These are phyloP conservation scores for Stellera chamaejasme DNA, from an alignment of 345 rosid genomes.

Conservation along the genomic window DNA sequence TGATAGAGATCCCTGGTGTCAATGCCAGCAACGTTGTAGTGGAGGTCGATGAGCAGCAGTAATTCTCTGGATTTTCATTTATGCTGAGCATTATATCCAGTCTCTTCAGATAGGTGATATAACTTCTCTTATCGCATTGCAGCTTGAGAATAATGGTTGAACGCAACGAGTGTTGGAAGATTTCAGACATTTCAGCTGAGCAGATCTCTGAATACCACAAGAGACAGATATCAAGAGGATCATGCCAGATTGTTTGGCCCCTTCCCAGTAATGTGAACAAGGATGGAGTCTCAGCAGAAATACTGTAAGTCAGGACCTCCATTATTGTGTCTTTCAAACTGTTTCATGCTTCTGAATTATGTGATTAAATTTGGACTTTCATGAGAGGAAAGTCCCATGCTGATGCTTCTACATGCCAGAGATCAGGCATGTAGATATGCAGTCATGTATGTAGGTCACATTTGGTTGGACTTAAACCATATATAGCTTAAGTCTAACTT, in stretches of 20 bases:
- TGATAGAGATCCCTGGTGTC: conserved; percentile 69
- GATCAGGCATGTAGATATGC: too few species aligned
- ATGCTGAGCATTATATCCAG: neutral
- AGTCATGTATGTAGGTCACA: too few species aligned
- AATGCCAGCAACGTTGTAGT: conserved; percentile 57
- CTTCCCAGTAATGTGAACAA: conserved; percentile 55
- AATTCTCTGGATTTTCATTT: conserved; percentile 10
- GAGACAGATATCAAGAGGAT: conserved; percentile 50
- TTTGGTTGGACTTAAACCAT: too few species aligned
- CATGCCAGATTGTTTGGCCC: conserved; percentile 59
- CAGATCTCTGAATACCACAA: conserved; percentile 35
- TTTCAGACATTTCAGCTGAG: conserved; percentile 16
- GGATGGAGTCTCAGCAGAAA: conserved; percentile 57
- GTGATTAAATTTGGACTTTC: too few species aligned
- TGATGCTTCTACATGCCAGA: too few species aligned
- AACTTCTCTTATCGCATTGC: too few species aligned
- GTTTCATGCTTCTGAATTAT: neutral
- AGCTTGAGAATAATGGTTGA: conserved; percentile 56
- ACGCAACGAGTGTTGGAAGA: conserved; percentile 28
- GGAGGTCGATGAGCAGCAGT: conserved; percentile 56
- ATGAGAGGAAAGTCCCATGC: too few species aligned
- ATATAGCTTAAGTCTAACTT: too few species aligned
- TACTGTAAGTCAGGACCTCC: conserved; percentile 42
- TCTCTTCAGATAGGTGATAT: too few species aligned
- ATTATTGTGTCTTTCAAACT: conserved; percentile 5